Conservation (phyloP, 176 grass and related monocot genomes). For the Carex kokanica region DNA sequence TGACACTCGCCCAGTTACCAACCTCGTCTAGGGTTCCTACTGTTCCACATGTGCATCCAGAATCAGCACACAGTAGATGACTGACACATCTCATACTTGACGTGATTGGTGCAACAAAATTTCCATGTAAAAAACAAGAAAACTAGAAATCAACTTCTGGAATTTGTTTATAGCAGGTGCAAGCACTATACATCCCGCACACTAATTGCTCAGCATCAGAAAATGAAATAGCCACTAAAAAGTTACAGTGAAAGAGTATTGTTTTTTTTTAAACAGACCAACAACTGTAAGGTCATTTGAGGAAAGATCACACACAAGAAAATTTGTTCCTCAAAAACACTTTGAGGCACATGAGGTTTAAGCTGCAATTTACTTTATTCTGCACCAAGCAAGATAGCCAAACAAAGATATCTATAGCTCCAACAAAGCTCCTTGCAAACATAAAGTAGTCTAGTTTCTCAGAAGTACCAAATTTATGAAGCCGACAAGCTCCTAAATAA, state of each 20-base stretch:
- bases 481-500: neutral
- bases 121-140: neutral
- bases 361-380: constrained; percentile 12
- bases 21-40: neutral
- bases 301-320: neutral
- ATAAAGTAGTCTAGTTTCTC: neutral
- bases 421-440: constrained; percentile 1
- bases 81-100: neutral
- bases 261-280: neutral
- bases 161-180: neutral
- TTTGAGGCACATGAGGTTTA: neutral
- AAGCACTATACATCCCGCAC: neutral
- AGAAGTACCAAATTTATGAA: neutral
- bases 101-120: neutral
- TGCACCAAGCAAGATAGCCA: neutral
- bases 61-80: neutral
- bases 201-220: neutral
- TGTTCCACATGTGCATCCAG: neutral
- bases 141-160: neutral
- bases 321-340: neutral
- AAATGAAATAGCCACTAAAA: neutral
- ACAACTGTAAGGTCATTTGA: neutral
- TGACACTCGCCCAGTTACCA: neutral
- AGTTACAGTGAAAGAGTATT: neutral
- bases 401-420: neutral